Evolutionary conservation across 1,139 yeast species (phyloP), one percentile per base, ranked within the genome.

Genomic region (Oligophagozyma castellii): DNA sequence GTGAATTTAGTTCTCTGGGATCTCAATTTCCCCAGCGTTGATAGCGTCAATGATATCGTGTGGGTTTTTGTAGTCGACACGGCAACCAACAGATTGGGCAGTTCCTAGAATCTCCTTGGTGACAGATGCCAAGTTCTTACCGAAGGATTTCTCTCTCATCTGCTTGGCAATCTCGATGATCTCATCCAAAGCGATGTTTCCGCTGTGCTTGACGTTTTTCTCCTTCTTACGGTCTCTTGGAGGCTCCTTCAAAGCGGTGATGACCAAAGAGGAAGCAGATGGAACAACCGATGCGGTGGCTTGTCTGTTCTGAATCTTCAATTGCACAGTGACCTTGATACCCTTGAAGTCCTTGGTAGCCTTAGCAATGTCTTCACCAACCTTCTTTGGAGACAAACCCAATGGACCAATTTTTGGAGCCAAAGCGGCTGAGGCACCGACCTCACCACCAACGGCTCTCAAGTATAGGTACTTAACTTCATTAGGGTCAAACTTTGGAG

Each of bases 141-240:
- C 95, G 66, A 89, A 84, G 46, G 96, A 86, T 73, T 89, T 89
- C 63, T 78, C 81, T 65, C 72, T 78, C 96, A 89, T 89, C 63
- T 76, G 77, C 71, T 95, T 89, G 57, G 98, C 98, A 62, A 89
- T 81, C 65, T 84, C 94, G 64, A 71, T 74, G 67, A 89, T 80
- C 70, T 89, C 95, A 57, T 86, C 94, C 59, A 89, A 74, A 56
- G 95, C 83, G 60, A 89, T 76, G 86, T 84, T 89, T 71, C 99
- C 99, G 63, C 77, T 77, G 83, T 89, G 99, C 76, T 86, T 86
- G 66, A 92, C 84, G 73, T 92, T 86, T 92, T 89, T 89, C 65
- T 89, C 98, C 93, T 89, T 89, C 93, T 89, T 89, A 75, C 95
- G 79, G 78, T 89, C 99, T 81, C 99, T 86, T 63, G 95, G 95